Base-by-base conservation (phyloP, 306 rosid genomes). In the Inga oerstediana region DNA sequence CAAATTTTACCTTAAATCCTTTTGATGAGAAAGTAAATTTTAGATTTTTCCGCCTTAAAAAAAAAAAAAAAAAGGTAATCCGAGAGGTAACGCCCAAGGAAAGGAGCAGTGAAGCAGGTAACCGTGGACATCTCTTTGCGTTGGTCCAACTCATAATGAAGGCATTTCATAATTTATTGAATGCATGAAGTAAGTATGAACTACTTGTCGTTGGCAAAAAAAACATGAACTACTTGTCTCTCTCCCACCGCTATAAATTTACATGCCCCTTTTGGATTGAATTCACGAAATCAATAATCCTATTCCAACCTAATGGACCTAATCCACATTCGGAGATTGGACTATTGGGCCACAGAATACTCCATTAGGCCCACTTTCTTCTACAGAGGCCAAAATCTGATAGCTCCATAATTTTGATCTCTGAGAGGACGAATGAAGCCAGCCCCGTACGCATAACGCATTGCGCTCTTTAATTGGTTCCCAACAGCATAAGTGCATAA, bases 361-460 rank as follows among this genome's bases (percentile, higher is more conserved):
- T 62, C 68, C 16, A 4, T 0, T 11, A 12, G 68, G 17, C 32
- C 34, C 32, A 22, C 10, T 59, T 59, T 2, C 24, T 20, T 30
- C 8, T 8, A 7, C 80, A 82, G 74, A 84, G 84, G 71, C 54
- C 51, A 3, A 93, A 91, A 77, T 68, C 41, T 54, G 97, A 94
- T 46, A 75, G 95, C 74, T 86, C 97, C 10, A 86, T 90, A 77
- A 89, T 97, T 72, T 81, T 91, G 93, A 67, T 87, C 48, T 93
- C 92, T 0, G 56, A 88, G 97, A 61, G 89, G 89, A 8, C 84
- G 81, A 46, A 86, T 90, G 96, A 92, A 92, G 81, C 93, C 88
- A 14, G 85, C 87, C 81, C 92, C 90, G 52, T 87, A 37, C 41
- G 41, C 41, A 4, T 37, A 37, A 85, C 46, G 89, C 91, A 65